Base-by-base conservation (phyloP, 2,329 filamentous ascomycete species). In the Aspergillus chevalieri region DNA sequence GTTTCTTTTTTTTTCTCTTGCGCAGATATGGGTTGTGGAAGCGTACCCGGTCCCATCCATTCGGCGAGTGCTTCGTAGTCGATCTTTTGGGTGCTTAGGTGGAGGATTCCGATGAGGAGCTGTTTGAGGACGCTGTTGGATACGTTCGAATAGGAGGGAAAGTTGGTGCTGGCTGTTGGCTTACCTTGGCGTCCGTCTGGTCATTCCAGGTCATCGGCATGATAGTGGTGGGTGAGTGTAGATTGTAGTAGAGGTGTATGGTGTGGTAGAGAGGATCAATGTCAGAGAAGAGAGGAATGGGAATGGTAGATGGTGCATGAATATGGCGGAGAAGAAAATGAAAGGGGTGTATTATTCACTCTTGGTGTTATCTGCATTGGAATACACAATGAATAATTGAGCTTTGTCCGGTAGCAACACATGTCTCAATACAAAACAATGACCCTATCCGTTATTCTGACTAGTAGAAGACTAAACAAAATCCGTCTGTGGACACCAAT, bases 171-270 rank as follows among this genome's bases (percentile, higher is more conserved):
- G n/a, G 8, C 9, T 17, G 34, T 7, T 38, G 34, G 17, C 34
- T 49, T 57, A 65, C 64, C 53, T 56, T 63, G n/a, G 61, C 60
- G 22, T 65, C 62, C 0, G 57, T 47, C 14, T 61, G 41, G 0
- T 57, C 49, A 6, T 58, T 57, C 65, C 65, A 67, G 0, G 30
- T 57, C 26, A 65, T 65, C 5, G 60, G 54, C 63, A 66, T 67
- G 1, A 14, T 24, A n/a, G 8, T 14, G 34, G 8, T 26, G 8
- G 24, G 7, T 8, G 24, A 26, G 8, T 9, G 24, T 9, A 14
- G 30, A 6, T 10, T 43, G 19, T 33, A 28, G 28, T 5, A 26
- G 7, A 9, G 24, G 8, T 26, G 7, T 26, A 10, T 26, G 24
- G 24, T 8, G 4, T 6, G 8, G 6, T 26, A 26, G 24, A 7